Conservation (phyloP, 164 flowering plant species). For the Piper longum region DNA sequence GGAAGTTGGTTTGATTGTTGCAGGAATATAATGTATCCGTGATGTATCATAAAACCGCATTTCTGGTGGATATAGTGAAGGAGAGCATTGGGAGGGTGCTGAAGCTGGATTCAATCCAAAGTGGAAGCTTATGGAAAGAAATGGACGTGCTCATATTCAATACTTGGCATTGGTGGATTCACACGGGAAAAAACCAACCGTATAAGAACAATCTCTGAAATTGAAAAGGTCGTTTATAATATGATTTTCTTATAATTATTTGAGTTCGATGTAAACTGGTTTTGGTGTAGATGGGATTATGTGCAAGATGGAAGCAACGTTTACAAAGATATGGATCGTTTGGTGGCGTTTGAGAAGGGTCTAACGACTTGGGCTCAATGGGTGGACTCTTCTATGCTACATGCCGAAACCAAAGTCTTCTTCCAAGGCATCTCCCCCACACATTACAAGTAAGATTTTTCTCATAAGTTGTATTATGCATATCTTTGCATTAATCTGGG, state of each 20-base stretch:
- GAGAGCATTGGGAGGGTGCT: constrained; percentile 40
- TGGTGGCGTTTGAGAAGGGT: constrained; percentile 54
- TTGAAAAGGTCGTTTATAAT: not conserved
- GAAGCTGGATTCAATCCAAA: constrained; percentile 38
- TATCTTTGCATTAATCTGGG: too few species aligned
- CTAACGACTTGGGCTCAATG: constrained; percentile 71
- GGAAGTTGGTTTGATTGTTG: constrained; percentile 1
- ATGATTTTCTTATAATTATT: not conserved
- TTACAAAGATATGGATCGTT: constrained; percentile 62
- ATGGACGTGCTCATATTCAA: constrained; percentile 71
- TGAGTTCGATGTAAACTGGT: not conserved
- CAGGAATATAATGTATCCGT: constrained; percentile 61
- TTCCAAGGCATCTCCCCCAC: constrained; percentile 89
- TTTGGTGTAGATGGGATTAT: constrained; percentile 58
- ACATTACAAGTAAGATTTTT: constrained; percentile 38
- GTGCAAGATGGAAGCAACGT: constrained; percentile 29
- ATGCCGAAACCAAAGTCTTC: constrained; percentile 56
- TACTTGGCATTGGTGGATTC: constrained; percentile 97
- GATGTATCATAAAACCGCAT: constrained; percentile 33
- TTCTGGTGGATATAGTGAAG: constrained; percentile 48
- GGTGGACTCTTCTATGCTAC: constrained; percentile 52
- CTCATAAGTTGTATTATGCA: not conserved
- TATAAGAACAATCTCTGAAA: constrained; percentile 10
- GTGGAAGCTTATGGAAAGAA: constrained; percentile 50
- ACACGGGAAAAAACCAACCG: constrained; percentile 56